Evolutionary conservation across 805 yeast species (phyloP), one percentile per base, ranked within the genome.

Genomic region (Jamesozyma gamospora): DNA sequence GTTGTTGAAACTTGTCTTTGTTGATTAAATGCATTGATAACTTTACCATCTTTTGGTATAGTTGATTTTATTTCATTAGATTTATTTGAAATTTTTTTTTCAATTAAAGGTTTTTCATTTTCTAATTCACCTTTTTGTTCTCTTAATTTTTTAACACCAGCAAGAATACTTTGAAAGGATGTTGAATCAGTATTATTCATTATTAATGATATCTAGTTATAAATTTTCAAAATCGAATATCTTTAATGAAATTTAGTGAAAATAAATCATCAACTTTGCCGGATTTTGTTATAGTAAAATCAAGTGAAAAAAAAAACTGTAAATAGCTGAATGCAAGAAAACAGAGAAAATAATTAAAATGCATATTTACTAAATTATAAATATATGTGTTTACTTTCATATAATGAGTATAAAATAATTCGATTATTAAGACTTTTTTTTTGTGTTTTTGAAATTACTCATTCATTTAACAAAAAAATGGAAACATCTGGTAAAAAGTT

Each of bases 101-200:
- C 31, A 34, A 24, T 34, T 34, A 5, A 21, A 30, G 17, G 41
- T 30, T 29, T 29, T 8, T 31, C 32, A 15, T 31, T 30, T 9
- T 21, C 35, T 5, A 40, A 39, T 8, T 35, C 44, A 27, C 55
- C 50, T 31, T 58, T 47, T 41, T 67, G 58, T 43, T 76, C 74
- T 42, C 83, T 57, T 58, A 79, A 68, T 40, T 71, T 70, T 54
- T 74, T 66, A 2, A 79, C 84, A n/a, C 82, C 82, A 4, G 79
- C 85, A 33, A 80, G 56, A 30, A 81, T 77, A 52, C 83, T 77
- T 37, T 80, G 75, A 56, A 80, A 81, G 0, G 87, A 80, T 2
- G 82, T 70, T 2, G 81, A 65, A 50, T 76, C 76, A 12, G 66
- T 56, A 33, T 50, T 54, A 35, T 58, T 56, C 62, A 53, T 56